These are phyloP conservation scores for Haberlea rhodopensis DNA, from an alignment of 257 asterid species.

Conservation along the genomic window DNA sequence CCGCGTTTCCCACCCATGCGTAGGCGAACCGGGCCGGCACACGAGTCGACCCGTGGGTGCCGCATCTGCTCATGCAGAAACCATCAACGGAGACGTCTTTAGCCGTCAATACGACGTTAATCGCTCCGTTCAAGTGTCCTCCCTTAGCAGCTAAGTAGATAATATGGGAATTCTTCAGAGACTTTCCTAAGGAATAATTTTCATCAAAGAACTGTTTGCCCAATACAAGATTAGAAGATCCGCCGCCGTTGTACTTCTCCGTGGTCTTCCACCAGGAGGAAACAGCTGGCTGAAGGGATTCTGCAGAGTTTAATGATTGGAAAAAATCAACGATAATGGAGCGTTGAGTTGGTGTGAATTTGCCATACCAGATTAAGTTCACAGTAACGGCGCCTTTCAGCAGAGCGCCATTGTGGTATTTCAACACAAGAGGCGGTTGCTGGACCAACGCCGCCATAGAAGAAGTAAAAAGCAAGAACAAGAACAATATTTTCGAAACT, in stretches of 20 bases:
- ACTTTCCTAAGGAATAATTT: slow-evolving; percentile 22
- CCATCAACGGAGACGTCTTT: slow-evolving; percentile 27
- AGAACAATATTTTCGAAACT: not conserved
- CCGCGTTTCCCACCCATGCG: slow-evolving; percentile 32
- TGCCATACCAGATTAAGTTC: slow-evolving; percentile 49
- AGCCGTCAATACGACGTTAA: slow-evolving; percentile 31
- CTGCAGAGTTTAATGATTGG: slow-evolving; percentile 29
- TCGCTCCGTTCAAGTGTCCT: slow-evolving; percentile 17
- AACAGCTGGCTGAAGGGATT: slow-evolving; percentile 28
- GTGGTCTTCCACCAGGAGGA: slow-evolving; percentile 51
- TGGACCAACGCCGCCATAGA: slow-evolving; percentile 31
- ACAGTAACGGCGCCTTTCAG: slow-evolving; percentile 38
- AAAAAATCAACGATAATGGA: slow-evolving; percentile 38
- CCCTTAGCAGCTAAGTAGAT: slow-evolving; percentile 24
- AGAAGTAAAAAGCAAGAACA: not conserved
- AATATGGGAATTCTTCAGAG: slow-evolving; percentile 21
- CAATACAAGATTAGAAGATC: slow-evolving; percentile 17
- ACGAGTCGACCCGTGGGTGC: slow-evolving; percentile 28
- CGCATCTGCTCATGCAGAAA: slow-evolving; percentile 24
- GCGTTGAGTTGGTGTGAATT: slow-evolving; percentile 37
- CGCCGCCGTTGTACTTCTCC: slow-evolving; percentile 32
- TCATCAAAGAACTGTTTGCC: slow-evolving; percentile 30
- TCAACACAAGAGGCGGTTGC: slow-evolving; percentile 35
- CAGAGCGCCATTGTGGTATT: slow-evolving; percentile 40
- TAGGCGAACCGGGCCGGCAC: slow-evolving; percentile 26